These are phyloP conservation scores for Tuber aestivum DNA, from an alignment of 495 filamentous ascomycete species.

Conservation along the genomic window DNA sequence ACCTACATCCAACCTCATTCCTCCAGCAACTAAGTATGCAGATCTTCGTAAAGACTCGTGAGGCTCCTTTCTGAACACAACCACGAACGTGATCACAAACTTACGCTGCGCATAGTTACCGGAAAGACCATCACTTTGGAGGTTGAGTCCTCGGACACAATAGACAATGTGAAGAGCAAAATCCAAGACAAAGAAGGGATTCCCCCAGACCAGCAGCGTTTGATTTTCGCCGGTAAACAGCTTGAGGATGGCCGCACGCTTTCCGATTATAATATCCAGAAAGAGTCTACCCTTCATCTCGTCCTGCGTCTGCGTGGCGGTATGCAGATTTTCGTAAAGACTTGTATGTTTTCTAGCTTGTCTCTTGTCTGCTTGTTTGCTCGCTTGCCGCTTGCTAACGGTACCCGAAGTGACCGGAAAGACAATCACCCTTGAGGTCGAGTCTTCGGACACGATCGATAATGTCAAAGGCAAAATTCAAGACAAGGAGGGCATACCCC, in stretches of 20 bases:
- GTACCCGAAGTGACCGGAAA: slow-evolving; percentile 35
- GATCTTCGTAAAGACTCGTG: slow-evolving; percentile 43
- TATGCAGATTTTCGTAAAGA: slow-evolving; percentile 81
- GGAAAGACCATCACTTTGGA: slow-evolving; percentile 48
- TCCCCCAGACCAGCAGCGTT: slow-evolving; percentile 92
- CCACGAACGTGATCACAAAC: slow-evolving; percentile 27
- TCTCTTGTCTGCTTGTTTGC: not conserved
- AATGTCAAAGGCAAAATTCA: too few species aligned
- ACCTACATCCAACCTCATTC: not conserved
- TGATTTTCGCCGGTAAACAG: slow-evolving; percentile 98
- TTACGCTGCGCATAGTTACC: slow-evolving; percentile 60
- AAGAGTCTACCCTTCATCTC: slow-evolving; percentile 91
- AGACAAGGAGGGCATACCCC: too few species aligned
- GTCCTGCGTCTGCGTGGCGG: slow-evolving; percentile 98
- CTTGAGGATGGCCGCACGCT: slow-evolving; percentile 94
- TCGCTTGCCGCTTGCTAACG: slow-evolving; percentile 12
- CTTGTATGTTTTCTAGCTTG: slow-evolving; percentile 49
- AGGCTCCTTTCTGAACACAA: slow-evolving; percentile 14
- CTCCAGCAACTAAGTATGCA: slow-evolving; percentile 26
- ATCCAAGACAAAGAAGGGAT: slow-evolving; percentile 99
- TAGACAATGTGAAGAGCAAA: slow-evolving; percentile 98
- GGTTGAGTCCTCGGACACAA: slow-evolving; percentile 95
- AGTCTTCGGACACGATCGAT: too few species aligned
- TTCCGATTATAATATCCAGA: slow-evolving; percentile 98
- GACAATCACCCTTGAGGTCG: too few species aligned